These are phyloP conservation scores for Talaromyces thailandensis DNA, from an alignment of 495 filamentous ascomycete genomes.

Conservation along the genomic window DNA sequence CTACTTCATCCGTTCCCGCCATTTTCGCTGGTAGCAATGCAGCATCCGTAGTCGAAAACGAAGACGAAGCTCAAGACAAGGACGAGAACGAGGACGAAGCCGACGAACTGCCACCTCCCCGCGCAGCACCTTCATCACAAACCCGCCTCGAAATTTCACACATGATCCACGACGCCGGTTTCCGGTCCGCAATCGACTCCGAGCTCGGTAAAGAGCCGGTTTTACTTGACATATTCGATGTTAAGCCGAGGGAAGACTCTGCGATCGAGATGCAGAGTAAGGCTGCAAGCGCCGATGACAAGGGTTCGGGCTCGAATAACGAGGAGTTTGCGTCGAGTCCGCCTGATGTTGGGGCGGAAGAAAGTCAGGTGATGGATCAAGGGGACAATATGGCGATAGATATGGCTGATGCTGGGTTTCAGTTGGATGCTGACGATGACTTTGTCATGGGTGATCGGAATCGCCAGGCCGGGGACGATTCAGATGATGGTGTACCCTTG, in stretches of 20 bases:
- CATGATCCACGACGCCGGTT: conserved; percentile 30
- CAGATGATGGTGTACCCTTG: background rate
- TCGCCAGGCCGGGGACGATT: background rate
- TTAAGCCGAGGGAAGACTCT: background rate
- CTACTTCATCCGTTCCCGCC: background rate
- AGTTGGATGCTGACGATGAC: background rate
- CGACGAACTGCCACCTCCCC: background rate
- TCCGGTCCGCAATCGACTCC: conserved; percentile 26
- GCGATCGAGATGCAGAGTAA: background rate
- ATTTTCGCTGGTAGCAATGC: background rate
- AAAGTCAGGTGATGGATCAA: background rate
- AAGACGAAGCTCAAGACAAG: background rate
- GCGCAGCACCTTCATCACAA: conserved; percentile 5
- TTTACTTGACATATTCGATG: background rate
- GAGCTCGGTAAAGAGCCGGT: conserved; percentile 7
- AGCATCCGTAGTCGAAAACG: conserved; percentile 2
- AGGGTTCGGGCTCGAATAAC: background rate
- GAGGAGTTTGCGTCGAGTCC: conserved; percentile 16
- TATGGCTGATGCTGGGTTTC: background rate
- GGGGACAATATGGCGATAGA: background rate
- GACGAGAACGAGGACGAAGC: background rate
- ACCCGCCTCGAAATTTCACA: conserved; percentile 20
- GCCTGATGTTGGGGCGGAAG: conserved; percentile 3
- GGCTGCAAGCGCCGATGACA: conserved; percentile 2
- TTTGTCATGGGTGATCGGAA: background rate